A percentile compares a stretch with the other conserved stretches of the same genome.
Conservation (phyloP, 2,329 filamentous ascomycete species). For the Penicillium hesseltinei region DNA sequence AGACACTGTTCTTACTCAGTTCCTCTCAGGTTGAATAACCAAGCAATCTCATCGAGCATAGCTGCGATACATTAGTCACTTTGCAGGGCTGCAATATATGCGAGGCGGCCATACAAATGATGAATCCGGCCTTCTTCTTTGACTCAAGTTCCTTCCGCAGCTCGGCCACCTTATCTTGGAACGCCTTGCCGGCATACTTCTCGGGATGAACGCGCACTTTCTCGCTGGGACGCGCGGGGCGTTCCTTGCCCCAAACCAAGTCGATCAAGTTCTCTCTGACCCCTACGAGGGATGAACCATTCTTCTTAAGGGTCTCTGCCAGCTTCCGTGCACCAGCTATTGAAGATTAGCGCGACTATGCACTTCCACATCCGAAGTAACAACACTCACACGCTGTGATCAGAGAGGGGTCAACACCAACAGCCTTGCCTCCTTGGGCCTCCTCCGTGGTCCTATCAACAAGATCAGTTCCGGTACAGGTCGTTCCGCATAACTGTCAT, state of each 20-base stretch:
- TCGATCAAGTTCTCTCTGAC: conserved; percentile 86
- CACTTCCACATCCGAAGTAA: not conserved
- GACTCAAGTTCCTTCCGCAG: conserved; percentile 88
- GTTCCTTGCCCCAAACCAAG: conserved; percentile 73
- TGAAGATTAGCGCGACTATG: conserved; percentile 10
- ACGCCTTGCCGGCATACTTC: conserved; percentile 77
- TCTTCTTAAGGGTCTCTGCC: conserved; percentile 80
- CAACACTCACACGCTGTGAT: conserved; percentile 63
- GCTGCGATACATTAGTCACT: conserved; percentile 42
- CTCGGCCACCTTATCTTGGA: conserved; percentile 77
- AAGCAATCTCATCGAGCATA: conserved; percentile 94
- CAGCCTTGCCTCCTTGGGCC: conserved; percentile 78
- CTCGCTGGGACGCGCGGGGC: conserved; percentile 73
- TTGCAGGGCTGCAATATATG: not conserved
- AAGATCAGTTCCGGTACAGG: conserved; percentile 12
- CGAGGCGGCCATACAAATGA: conserved; percentile 60
- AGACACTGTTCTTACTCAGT: conserved; percentile 60
- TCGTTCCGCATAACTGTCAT: not conserved
- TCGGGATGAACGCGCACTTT: conserved; percentile 68
- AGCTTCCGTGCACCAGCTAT: conserved; percentile 69
- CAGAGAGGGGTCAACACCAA: conserved; percentile 86
- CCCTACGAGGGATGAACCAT: conserved; percentile 72
- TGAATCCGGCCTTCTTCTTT: conserved; percentile 81
- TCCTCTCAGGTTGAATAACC: conserved; percentile 96
- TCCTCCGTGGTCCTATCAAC: conserved; percentile 66